These are phyloP conservation scores for Emericellopsis terricola DNA, from an alignment of 495 filamentous ascomycete genomes.

Conservation along the genomic window DNA sequence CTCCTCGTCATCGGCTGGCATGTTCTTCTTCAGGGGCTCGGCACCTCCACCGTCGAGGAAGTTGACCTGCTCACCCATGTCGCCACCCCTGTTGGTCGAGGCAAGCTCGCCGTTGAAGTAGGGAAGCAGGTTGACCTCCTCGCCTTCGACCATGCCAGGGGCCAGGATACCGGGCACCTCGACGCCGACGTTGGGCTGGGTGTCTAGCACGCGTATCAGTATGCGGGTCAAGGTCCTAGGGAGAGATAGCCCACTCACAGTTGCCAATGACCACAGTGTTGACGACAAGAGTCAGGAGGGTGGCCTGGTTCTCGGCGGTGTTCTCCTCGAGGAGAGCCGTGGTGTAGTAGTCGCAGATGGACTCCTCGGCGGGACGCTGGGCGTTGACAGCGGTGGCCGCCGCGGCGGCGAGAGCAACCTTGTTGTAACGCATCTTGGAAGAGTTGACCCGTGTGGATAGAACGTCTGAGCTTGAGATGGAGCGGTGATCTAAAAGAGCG, in stretches of 20 bases:
- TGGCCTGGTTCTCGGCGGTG: conserved; percentile 32
- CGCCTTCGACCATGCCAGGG: conserved; percentile 22
- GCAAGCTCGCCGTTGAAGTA: conserved; percentile 33
- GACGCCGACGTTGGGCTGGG: conserved; percentile 23
- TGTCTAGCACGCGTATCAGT: conserved; percentile 15
- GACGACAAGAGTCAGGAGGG: conserved; percentile 31
- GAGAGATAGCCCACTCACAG: conserved; percentile 11
- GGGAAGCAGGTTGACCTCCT: conserved; percentile 28
- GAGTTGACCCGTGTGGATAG: no score
- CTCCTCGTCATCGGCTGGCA: conserved; percentile 20
- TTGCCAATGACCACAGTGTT: conserved; percentile 39
- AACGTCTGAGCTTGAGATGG: no score
- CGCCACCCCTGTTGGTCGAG: conserved; percentile 24
- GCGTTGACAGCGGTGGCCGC: conserved; percentile 17
- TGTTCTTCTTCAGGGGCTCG: conserved; percentile 27
- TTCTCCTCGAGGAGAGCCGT: conserved; percentile 31
- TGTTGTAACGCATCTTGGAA: no score
- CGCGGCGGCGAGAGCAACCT: conserved; percentile 2
- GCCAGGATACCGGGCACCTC: conserved; percentile 32
- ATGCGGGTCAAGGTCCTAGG: neutral
- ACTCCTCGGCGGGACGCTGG: conserved; percentile 22
- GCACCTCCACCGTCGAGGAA: conserved; percentile 39
- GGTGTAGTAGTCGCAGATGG: conserved; percentile 39
- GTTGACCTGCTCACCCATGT: conserved; percentile 22
- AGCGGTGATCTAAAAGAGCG: no score